Percentiles rank a stretch among this genome's conserved stretches.
Conservation (phyloP, 2,329 filamentous ascomycete species). For the Mollisia scopiformis region DNA sequence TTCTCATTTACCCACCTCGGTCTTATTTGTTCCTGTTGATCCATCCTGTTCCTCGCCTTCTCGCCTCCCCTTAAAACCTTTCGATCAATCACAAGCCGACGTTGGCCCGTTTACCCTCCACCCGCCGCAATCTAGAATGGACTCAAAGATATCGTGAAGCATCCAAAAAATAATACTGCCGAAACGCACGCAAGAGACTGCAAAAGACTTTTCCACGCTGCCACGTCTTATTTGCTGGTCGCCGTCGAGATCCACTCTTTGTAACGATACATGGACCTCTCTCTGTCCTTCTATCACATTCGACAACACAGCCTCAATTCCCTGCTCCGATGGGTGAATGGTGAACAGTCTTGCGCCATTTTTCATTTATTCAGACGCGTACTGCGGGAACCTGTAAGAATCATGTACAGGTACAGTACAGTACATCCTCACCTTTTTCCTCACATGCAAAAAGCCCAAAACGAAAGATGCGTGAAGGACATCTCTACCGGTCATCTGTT, state of each 20-base stretch:
- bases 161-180: constrained; percentile 1
- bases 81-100: neutral
- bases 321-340: neutral
- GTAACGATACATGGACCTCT: neutral
- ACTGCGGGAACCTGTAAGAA: neutral
- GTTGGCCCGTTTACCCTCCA: constrained; percentile 2
- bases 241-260: constrained; percentile 3
- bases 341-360: neutral
- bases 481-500: neutral
- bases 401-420: no score
- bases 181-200: no score
- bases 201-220: constrained; percentile 6
- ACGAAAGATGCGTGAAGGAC: neutral
- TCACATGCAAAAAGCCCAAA: neutral
- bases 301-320: constrained; percentile 4
- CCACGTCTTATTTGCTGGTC: constrained; percentile 4
- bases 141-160: constrained; percentile 7
- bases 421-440: neutral
- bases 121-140: constrained; percentile 3
- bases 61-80: neutral
- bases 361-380: neutral
- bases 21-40: constrained; percentile 13
- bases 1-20: constrained; percentile 16
- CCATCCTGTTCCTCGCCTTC: neutral
- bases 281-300: neutral